A percentile compares a stretch with the other conserved stretches of the same genome.
phyloP scores from a whole-genome alignment of 148 eudicot genomes.

The Amaranthus palmeri region DNA sequence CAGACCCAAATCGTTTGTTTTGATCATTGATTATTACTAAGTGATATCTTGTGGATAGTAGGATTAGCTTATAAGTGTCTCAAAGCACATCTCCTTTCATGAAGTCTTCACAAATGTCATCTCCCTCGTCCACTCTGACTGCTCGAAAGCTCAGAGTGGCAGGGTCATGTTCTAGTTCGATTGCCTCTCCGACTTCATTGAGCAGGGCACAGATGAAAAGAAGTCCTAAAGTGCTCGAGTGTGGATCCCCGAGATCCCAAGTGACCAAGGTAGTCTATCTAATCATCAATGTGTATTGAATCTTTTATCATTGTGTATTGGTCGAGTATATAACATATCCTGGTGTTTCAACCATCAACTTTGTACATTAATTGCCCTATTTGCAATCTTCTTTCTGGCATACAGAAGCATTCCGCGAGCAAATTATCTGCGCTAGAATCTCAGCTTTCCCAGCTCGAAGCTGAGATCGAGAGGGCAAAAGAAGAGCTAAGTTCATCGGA shows the following conservation, averaged over 20 bases:
- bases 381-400: not conserved
- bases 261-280: conserved; percentile 50
- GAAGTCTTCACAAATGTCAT: conserved; percentile 46
- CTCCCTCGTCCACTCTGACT: conserved; percentile 48
- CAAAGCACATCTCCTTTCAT: conserved; percentile 50
- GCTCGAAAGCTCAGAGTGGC: conserved; percentile 45
- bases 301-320: too few species aligned
- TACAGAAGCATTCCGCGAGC: conserved; percentile 55
- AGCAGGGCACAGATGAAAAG: conserved; percentile 51
- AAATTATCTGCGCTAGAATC: conserved; percentile 64
- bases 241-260: conserved; percentile 60
- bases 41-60: conserved; percentile 24
- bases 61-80: conserved; percentile 49
- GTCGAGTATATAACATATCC: too few species aligned
- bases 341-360: too few species aligned
- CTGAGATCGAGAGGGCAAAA: conserved; percentile 66
- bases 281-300: not conserved
- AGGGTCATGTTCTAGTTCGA: conserved; percentile 41
- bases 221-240: conserved; percentile 62
- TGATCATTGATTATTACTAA: not conserved
- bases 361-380: not conserved
- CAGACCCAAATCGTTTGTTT: not conserved
- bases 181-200: conserved; percentile 49
- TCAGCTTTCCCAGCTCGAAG: conserved; percentile 69
- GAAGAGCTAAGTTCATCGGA: conserved; percentile 76